Base-by-base conservation (phyloP, 495 filamentous ascomycete species). In the Beverwykella pulmonaria region DNA sequence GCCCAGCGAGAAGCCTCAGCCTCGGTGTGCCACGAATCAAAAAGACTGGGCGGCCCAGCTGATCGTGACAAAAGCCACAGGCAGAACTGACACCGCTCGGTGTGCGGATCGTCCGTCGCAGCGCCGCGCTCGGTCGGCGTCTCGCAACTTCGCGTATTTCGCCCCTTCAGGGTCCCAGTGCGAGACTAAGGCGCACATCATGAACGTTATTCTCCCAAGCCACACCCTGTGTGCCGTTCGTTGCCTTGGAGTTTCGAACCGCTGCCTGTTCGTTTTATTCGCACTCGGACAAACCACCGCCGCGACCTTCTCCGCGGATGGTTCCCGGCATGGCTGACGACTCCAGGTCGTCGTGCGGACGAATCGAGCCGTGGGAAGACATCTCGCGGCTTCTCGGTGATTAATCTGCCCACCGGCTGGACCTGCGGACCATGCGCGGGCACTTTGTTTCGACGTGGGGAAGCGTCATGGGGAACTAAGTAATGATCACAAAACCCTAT, bases 41-140 rank as follows among this genome's bases (percentile, higher is more conserved):
- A 52, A 22, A 7, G 22, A 3, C 20, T 46, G 20, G 55, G 19
- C 34, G 32, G 20, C 7, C 48, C 48, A 41, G 55, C 34, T 58
- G 55, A 34, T 25, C 25, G 26, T 9, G 9, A 12, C 25, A 25
- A 36, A 7, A 58, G 55, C 55, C 55, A 58, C 56, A 59, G 25
- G 36, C 23, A 19, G 39, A 4, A 44, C n/a, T n/a, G 39, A 48
- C 56, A 44, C 8, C 53, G 58, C 58, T 61, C 58, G 58, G 58
- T 53, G 25, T 36, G 58, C 58, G 58, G 58, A 25, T 32, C 47
- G 8, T 23, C 58, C 58, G 58, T 61, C 23, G 20, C 44, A 30
- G 22, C 44, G 41, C 17, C n/a, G 7, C 26, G 4, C 5, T 5
- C 7, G 9, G 20, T 36, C 57, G 29, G 41, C 39, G n/a, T 20